Base-by-base conservation (phyloP, 345 rosid genomes). In the Citrus trifoliata region DNA sequence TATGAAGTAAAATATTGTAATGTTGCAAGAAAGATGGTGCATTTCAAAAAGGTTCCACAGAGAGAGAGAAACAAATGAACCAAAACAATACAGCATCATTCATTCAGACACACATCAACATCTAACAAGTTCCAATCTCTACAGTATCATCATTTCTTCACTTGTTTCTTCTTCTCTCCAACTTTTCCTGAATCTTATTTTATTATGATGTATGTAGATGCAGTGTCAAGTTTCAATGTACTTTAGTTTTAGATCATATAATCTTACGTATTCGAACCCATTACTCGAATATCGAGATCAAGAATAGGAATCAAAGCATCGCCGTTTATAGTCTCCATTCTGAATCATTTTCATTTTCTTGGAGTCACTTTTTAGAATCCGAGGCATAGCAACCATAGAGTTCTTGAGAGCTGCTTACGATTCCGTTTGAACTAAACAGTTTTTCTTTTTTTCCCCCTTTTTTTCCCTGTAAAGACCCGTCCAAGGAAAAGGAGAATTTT, bases 401-500 rank as follows among this genome's bases (percentile, higher is more conserved):
- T 21, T 76, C 65, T 72, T 48, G 82, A 73, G 84, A 71, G 80
- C 33, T 66, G 48, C 40, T 67, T 19, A 12, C 78, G 86, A 80
- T 77, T 83, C 83, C 81, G 78, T 89, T 87, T 85, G 85, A 86
- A 88, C 87, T 81, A 78, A 79, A 87, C 83, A 88, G 92, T 87
- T 28, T 16, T 35, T 13, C 53, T 21, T 18, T 65, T 56, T 37
- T 32, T 7, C 3, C 13, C 10, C 10, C 2, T 3, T 42, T 42
- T 42, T 42, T 42, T 12, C 51, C 51, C 62, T 59, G 79, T 73
- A 46, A 75, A 68, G 76, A 78, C 38, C 55, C 37, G 14, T 62
- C 65, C 60, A 62, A 64, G 46, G 30, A 67, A 67, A 63, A 73
- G 5, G 71, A 61, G 59, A n/a, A 75, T 59, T 38, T 38, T 40